Percentiles rank a stretch among this genome's conserved stretches.
Conservation (phyloP, 1,139 yeast genomes). For the Geotrichum klebahnii region DNA sequence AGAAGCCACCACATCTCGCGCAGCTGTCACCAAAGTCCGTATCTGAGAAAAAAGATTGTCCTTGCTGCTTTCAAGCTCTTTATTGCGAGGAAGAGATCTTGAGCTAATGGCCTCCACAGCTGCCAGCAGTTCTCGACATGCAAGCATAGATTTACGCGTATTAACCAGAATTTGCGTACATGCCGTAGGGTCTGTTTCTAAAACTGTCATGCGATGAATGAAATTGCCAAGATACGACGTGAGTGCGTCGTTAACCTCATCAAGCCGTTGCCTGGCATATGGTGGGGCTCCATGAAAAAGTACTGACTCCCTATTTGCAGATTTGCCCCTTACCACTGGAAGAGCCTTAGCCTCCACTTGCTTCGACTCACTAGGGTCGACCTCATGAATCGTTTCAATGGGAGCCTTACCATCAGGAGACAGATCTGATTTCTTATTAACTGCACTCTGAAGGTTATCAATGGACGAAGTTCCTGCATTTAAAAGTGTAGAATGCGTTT, state of each 20-base stretch:
- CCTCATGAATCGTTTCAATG: neutral
- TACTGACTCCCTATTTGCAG: constrained; percentile 31
- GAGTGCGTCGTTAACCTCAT: constrained; percentile 68
- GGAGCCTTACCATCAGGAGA: neutral
- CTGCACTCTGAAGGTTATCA: neutral
- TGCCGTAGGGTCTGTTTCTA: constrained; percentile 36
- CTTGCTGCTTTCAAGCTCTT: constrained; percentile 37
- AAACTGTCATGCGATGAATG: constrained; percentile 34
- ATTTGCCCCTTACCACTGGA: neutral
- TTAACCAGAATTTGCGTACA: constrained; percentile 39
- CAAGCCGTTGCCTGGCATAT: constrained; percentile 62
- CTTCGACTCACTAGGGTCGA: neutral
- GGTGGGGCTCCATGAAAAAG: constrained; percentile 50
- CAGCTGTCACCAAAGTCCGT: constrained; percentile 33
- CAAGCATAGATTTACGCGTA: constrained; percentile 43
- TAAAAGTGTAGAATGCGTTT: neutral
- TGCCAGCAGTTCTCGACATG: constrained; percentile 42
- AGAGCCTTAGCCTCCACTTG: neutral
- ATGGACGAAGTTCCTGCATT: neutral
- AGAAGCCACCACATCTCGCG: constrained; percentile 27
- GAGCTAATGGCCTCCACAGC: constrained; percentile 38
- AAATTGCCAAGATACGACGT: constrained; percentile 61
- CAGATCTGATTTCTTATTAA: neutral
- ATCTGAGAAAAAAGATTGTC: constrained; percentile 39
- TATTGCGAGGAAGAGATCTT: constrained; percentile 32